Conservation (phyloP, 2,329 filamentous ascomycete species). For the Xylaria sp. region DNA sequence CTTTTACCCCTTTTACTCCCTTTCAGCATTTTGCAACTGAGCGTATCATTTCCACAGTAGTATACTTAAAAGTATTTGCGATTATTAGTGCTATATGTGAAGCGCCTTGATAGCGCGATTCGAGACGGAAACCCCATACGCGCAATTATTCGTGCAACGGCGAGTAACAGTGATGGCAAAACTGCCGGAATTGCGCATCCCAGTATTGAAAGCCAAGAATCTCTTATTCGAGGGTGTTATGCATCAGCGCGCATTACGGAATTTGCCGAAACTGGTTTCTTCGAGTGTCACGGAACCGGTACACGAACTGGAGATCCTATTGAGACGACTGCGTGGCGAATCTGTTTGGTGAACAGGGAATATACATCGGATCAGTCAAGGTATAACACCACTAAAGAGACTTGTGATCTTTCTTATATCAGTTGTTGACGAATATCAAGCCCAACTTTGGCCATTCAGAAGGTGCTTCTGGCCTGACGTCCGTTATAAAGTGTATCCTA, state of each 20-base stretch:
- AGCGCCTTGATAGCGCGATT: constrained; percentile 53
- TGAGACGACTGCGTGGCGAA: constrained; percentile 41
- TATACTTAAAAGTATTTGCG: too few species aligned
- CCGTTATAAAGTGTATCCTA: constrained; percentile 51
- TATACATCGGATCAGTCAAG: constrained; percentile 35
- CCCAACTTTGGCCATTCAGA: constrained; percentile 51
- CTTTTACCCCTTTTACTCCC: too few species aligned
- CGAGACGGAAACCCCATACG: constrained; percentile 52
- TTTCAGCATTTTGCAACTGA: too few species aligned
- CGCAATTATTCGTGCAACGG: constrained; percentile 47
- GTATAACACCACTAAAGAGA: neutral
- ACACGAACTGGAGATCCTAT: constrained; percentile 45
- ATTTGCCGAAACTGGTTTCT: constrained; percentile 25
- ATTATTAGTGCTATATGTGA: too few species aligned
- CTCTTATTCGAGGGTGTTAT: constrained; percentile 30
- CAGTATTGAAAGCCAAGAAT: constrained; percentile 31
- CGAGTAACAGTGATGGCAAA: constrained; percentile 51
- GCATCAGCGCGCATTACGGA: constrained; percentile 26
- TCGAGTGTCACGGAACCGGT: constrained; percentile 33
- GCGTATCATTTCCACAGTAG: too few species aligned
- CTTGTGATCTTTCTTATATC: constrained; percentile 25
- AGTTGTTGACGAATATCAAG: neutral
- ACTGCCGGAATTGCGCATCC: constrained; percentile 35
- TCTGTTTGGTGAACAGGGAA: constrained; percentile 31
- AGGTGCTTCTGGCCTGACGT: constrained; percentile 49